phyloP scores from a whole-genome alignment of 805 yeast genomes.

The Candida ovalis region DNA sequence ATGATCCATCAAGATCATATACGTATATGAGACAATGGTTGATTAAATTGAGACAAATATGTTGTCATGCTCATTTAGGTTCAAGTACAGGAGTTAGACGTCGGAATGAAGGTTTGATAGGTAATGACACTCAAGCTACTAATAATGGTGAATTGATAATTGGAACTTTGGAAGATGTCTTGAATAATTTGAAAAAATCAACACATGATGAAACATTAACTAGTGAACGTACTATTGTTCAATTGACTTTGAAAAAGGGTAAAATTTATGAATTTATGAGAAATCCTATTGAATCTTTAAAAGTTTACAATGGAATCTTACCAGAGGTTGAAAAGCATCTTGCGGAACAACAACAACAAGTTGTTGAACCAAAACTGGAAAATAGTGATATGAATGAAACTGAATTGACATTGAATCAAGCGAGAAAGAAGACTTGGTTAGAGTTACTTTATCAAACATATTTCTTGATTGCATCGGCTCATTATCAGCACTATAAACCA shows the following conservation, averaged over 20 bases:
- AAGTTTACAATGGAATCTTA: constrained; percentile 40
- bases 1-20: constrained; percentile 44
- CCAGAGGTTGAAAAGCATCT: constrained; percentile 28
- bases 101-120: constrained; percentile 3
- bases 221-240: constrained; percentile 45
- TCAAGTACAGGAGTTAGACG: constrained; percentile 7
- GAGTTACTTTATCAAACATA: constrained; percentile 71
- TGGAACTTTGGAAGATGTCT: constrained; percentile 62
- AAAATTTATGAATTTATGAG: constrained; percentile 60
- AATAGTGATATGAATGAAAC: neutral
- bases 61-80: constrained; percentile 68
- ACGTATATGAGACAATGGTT: constrained; percentile 66
- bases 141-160: constrained; percentile 21
- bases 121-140: constrained; percentile 5
- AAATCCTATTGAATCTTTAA: constrained; percentile 48
- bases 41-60: constrained; percentile 63
- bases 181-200: constrained; percentile 57
- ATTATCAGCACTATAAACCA: constrained; percentile 51
- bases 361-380: neutral
- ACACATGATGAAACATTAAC: constrained; percentile 47
- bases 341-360: constrained; percentile 6
- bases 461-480: constrained; percentile 73
- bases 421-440: constrained; percentile 44
- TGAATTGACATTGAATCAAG: constrained; percentile 1
- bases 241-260: constrained; percentile 54